phyloP scores from a whole-genome alignment of 305 asterid species.

The Vinca major region DNA sequence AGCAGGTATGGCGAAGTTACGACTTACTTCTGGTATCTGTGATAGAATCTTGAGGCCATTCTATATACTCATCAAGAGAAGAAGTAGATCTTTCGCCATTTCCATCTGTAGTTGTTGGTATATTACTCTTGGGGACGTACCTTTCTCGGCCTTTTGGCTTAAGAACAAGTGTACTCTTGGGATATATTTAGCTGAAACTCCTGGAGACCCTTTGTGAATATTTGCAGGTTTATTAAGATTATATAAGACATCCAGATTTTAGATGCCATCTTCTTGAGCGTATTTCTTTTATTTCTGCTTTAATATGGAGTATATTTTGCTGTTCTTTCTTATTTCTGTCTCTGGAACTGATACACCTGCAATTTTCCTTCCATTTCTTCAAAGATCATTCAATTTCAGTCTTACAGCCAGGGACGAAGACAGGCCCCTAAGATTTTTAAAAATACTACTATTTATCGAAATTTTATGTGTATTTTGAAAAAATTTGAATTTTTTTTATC shows the following conservation, averaged over 20 bases:
- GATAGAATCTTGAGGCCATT: slow-evolving; percentile 10
- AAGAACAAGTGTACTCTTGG: not conserved
- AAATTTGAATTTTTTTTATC: no score
- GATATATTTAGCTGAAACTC: slow-evolving; percentile 7
- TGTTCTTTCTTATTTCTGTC: not conserved
- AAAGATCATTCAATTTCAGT: no score
- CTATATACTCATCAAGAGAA: not conserved
- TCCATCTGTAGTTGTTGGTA: not conserved
- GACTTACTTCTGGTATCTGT: not conserved
- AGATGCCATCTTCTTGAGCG: not conserved
- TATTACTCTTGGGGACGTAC: not conserved
- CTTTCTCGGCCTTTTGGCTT: no score
- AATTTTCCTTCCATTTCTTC: no score
- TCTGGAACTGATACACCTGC: not conserved
- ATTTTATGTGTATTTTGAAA: no score
- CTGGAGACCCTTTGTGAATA: slow-evolving; percentile 15
- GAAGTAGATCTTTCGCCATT: slow-evolving; percentile 5
- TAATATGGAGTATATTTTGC: no score
- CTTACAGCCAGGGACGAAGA: no score
- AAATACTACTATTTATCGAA: no score
- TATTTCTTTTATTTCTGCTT: not conserved
- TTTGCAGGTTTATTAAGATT: slow-evolving; percentile 5
- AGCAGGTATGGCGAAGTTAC: not conserved
- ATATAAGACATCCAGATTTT: not conserved
- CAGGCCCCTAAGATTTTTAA: no score